These are phyloP conservation scores for Davidsoniella virescens DNA, from an alignment of 2,329 filamentous ascomycete species.

Conservation along the genomic window DNA sequence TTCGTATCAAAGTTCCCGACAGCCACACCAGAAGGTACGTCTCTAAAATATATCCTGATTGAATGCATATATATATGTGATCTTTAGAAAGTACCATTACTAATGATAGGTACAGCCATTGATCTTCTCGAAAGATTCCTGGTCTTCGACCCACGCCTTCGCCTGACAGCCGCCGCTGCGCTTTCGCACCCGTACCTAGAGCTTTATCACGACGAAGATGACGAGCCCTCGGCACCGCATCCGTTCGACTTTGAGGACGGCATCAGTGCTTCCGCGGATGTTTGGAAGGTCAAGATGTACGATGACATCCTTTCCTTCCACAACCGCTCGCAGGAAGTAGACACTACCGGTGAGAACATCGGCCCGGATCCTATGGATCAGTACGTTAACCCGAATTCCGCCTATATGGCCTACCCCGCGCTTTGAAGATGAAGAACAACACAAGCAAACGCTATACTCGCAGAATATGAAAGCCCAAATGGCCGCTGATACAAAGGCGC, in stretches of 20 bases:
- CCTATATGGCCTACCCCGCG: conserved; percentile 9
- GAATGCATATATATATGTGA: background rate
- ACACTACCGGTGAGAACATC: conserved; percentile 7
- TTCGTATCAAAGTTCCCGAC: conserved; percentile 86
- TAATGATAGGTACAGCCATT: conserved; percentile 43
- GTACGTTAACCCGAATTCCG: conserved; percentile 10
- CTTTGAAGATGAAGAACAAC: conserved; percentile 6
- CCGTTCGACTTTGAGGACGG: conserved; percentile 99
- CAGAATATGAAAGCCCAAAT: conserved; percentile 2
- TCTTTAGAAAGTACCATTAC: background rate
- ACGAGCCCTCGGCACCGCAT: conserved; percentile 88
- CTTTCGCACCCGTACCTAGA: conserved; percentile 85
- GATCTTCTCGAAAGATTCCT: conserved; percentile 93
- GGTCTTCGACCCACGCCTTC: conserved; percentile 94
- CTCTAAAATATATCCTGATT: conserved; percentile 8
- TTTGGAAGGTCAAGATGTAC: conserved; percentile 99
- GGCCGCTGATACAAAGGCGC: background rate
- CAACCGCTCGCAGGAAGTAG: conserved; percentile 42
- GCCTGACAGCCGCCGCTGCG: conserved; percentile 72
- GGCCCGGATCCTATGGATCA: conserved; percentile 7
- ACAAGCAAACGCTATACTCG: conserved; percentile 2
- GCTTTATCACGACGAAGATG: conserved; percentile 92
- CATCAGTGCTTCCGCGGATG: conserved; percentile 89
- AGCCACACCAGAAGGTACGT: conserved; percentile 65
- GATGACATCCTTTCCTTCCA: conserved; percentile 82